Evolutionary conservation across 805 yeast genomes (phyloP), one percentile per base, ranked within the genome.

Genomic region (Yarrowia keelungensis): DNA sequence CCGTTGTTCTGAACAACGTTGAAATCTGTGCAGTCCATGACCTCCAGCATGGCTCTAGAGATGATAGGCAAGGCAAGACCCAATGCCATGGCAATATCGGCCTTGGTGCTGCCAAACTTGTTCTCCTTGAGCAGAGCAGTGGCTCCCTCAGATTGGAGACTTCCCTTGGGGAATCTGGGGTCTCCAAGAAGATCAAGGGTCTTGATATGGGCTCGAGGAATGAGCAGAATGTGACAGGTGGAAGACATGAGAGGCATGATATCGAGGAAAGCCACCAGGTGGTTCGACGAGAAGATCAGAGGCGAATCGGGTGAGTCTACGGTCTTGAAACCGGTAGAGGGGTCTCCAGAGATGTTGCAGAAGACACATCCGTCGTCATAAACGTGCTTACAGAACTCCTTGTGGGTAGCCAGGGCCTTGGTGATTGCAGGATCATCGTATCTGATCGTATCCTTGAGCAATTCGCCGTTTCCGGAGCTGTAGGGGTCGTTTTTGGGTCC

Each of bases 1-100:
- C 98, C 98, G 76, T 94, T 79, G 72, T 79, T 79, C 67, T 79
- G 81, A 14, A 79, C 75, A 12, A 79, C 71, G 64, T 79, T 79
- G 73, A 73, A 77, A 8, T 76, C 79, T 11, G 70, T 65, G 14
- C 73, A 71, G 3, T 71, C 74, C 4, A 73, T 67, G 19, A 71
- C 71, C 11, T 71, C 47, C 26, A 68, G 68, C 36, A 74, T 69
- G 1, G 77, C 78, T 15, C 70, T 65, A 35, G 76, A 71, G 16
- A 78, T 73, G 2, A 67, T 50, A 12, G 78, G 73, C 12, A 79
- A 69, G 42, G 74, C 73, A 14, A 54, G 53, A 8, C 78, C 78
- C 26, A 77, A 68, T 4, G 73, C 77, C 8, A 71, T 71, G 5
- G 73, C 69, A 12, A 72, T 64, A 8, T 68, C 71, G 9, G 67